Percentiles rank a stretch among this genome's conserved stretches.
phyloP scores from a whole-genome alignment of 148 eudicot genomes.

The Chenopodium berlandieri region DNA sequence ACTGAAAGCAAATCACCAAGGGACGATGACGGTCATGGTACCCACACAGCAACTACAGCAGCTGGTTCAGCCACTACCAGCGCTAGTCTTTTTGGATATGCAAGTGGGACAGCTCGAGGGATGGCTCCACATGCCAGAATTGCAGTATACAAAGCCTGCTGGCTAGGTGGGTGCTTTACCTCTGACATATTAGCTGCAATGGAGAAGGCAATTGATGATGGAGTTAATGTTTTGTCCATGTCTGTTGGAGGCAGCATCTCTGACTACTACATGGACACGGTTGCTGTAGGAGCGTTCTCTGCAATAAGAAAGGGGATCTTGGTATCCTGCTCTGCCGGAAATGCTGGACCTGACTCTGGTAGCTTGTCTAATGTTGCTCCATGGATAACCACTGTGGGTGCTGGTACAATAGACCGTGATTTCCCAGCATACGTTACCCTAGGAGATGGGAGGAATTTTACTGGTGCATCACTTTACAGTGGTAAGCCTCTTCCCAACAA shows the following conservation, averaged over 20 bases:
- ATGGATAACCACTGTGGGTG: constrained; percentile 90
- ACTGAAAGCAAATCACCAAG: constrained; percentile 71
- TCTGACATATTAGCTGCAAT: constrained; percentile 77
- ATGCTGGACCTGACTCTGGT: constrained; percentile 62
- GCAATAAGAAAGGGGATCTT: constrained; percentile 64
- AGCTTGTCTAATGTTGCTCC: constrained; percentile 77
- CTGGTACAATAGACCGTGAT: constrained; percentile 77
- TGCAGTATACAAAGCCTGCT: constrained; percentile 75
- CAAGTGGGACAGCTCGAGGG: constrained; percentile 76
- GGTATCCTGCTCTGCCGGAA: constrained; percentile 78
- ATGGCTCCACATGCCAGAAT: constrained; percentile 74
- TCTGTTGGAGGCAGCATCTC: constrained; percentile 64
- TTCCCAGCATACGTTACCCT: constrained; percentile 61
- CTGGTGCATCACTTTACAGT: constrained; percentile 71
- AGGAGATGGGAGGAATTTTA: constrained; percentile 60
- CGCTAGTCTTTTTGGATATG: constrained; percentile 72
- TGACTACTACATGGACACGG: constrained; percentile 55
- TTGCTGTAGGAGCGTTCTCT: constrained; percentile 70
- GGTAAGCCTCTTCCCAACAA: constrained; percentile 50
- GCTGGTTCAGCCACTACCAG: constrained; percentile 61
- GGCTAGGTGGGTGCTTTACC: constrained; percentile 72
- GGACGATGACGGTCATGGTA: constrained; percentile 93
- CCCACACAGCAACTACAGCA: constrained; percentile 88
- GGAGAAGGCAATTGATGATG: constrained; percentile 76
- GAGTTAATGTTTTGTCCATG: constrained; percentile 69